A percentile compares a stretch with the other conserved stretches of the same genome.
phyloP scores from a whole-genome alignment of 805 yeast genomes.

The Diddensiella caesifluorescens region DNA sequence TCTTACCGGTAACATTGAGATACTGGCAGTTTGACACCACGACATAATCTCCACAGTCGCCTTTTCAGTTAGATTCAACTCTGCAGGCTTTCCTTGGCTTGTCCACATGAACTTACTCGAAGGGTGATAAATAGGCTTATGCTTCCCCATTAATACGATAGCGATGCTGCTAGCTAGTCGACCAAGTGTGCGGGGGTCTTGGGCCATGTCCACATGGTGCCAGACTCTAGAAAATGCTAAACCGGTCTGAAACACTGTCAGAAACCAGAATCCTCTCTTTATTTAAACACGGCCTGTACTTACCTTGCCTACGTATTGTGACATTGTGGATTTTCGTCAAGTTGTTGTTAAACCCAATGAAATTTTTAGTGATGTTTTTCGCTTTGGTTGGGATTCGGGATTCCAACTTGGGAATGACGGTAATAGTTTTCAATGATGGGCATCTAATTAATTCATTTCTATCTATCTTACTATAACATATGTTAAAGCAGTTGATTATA shows the following conservation, averaged over 20 bases:
- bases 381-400: no score
- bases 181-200: constrained; percentile 82
- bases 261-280: not conserved
- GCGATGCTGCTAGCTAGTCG: constrained; percentile 89
- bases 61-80: constrained; percentile 26
- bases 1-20: constrained; percentile 79
- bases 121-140: constrained; percentile 81
- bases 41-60: constrained; percentile 94
- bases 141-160: constrained; percentile 87
- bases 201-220: constrained; percentile 92
- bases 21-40: constrained; percentile 90
- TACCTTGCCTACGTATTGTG: constrained; percentile 38
- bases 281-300: no score
- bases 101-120: constrained; percentile 31
- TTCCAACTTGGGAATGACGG: no score
- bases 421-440: no score
- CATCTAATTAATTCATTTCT: no score
- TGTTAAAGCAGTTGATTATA: no score
- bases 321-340: no score
- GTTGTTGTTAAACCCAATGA: no score
- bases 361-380: no score
- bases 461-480: no score
- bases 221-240: constrained; percentile 79
- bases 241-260: constrained; percentile 42
- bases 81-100: constrained; percentile 20